These are phyloP conservation scores for Pulveroboletus sp. DNA, from an alignment of 768 basidiomycete species.

Conservation along the genomic window DNA sequence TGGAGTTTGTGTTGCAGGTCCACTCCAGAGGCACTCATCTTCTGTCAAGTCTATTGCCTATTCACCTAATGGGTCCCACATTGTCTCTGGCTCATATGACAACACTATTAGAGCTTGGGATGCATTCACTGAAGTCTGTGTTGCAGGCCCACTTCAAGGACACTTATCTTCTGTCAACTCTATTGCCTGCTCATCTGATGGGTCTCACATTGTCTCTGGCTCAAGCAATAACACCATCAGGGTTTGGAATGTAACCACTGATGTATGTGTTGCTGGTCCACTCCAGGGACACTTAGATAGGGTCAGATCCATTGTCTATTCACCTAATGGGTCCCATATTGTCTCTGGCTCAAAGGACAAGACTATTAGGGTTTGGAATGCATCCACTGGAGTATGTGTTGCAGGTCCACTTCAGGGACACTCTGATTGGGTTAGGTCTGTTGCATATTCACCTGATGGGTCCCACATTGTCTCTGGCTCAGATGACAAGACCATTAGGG, in stretches of 20 bases:
- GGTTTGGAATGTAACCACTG: no score
- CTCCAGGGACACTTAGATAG: no score
- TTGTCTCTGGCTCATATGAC: neutral
- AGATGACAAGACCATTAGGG: neutral
- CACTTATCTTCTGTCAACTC: no score
- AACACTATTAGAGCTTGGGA: slow-evolving; percentile 1
- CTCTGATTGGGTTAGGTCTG: no score
- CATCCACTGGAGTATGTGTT: neutral
- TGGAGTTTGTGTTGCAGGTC: no score
- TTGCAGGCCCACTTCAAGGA: no score
- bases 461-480: neutral
- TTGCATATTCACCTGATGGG: neutral
- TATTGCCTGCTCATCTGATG: no score
- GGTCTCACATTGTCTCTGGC: no score
- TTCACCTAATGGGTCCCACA: neutral
- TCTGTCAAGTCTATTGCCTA: neutral
- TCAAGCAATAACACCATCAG: no score
- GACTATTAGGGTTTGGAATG: neutral
- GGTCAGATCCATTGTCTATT: neutral
- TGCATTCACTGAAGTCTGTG: no score
- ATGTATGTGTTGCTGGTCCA: no score
- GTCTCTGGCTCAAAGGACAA: neutral
- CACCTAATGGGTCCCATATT: neutral
- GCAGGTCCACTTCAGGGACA: neutral
- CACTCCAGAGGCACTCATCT: neutral